Evolutionary conservation across 2,329 filamentous ascomycete species (phyloP).

Genomic region (Paecilomyces sp.): DNA sequence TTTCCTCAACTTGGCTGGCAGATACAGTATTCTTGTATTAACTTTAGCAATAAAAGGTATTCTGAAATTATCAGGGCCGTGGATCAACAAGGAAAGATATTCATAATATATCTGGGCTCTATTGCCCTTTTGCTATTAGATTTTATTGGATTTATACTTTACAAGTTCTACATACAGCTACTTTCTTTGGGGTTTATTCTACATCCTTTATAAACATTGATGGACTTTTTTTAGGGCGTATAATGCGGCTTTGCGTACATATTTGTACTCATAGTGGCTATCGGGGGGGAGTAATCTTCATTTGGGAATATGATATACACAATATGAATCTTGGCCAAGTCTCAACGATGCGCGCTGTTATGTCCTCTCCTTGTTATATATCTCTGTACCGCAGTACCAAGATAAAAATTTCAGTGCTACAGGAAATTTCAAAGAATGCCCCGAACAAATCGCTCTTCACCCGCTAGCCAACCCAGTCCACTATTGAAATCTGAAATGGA

Average conservation of each 20-base stretch:
- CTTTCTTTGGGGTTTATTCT: neutral
- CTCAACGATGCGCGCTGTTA: too few relatives aligned
- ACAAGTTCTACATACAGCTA: neutral
- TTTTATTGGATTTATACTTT: neutral
- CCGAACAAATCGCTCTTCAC: too few relatives aligned
- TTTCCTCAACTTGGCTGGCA: conserved; percentile 75
- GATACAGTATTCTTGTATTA: conserved; percentile 87
- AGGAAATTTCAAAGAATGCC: too few relatives aligned
- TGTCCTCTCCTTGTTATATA: too few relatives aligned
- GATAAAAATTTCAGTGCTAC: too few relatives aligned
- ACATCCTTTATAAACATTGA: neutral
- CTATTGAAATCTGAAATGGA: too few relatives aligned
- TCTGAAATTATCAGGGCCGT: conserved; percentile 69
- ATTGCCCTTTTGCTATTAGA: conserved; percentile 19
- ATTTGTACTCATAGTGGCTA: neutral
- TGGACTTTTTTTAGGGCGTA: neutral
- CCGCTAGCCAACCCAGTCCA: neutral
- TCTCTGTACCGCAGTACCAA: too few relatives aligned
- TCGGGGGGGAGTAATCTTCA: too few relatives aligned
- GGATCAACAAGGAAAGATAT: conserved; percentile 58
- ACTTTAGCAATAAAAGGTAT: conserved; percentile 89
- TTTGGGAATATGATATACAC: conserved; percentile 54
- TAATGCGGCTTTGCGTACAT: neutral
- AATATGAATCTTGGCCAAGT: too few relatives aligned
- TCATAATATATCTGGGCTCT: conserved; percentile 37